Evolutionary conservation across 2,329 filamentous ascomycete species (phyloP).

Genomic region (Sclerotinia minor): DNA sequence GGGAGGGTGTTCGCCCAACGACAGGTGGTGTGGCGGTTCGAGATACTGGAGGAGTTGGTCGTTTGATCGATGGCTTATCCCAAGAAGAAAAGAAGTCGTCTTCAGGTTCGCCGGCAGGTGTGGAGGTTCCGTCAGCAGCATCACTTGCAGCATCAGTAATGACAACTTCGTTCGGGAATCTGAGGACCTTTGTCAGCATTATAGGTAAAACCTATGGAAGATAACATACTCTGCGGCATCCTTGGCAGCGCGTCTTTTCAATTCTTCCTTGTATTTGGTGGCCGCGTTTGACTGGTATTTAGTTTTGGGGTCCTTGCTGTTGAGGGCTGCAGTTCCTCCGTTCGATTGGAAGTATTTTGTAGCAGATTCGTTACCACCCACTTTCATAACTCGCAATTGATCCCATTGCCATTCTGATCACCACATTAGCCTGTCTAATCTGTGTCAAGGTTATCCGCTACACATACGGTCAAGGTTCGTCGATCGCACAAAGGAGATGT

Average conservation of each 20-base stretch:
- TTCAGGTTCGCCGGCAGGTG: slow-evolving; percentile 76
- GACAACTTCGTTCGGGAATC: slow-evolving; percentile 81
- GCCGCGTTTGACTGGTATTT: slow-evolving; percentile 96
- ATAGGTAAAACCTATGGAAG: not conserved
- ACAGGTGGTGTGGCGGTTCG: slow-evolving; percentile 83
- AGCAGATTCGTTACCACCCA: slow-evolving; percentile 95
- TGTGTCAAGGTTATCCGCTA: slow-evolving; percentile 28
- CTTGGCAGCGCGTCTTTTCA: slow-evolving; percentile 78
- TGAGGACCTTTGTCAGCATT: slow-evolving; percentile 46
- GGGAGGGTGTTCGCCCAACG: slow-evolving; percentile 79
- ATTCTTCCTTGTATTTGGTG: slow-evolving; percentile 95
- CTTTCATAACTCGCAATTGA: slow-evolving; percentile 95
- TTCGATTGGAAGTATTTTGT: slow-evolving; percentile 98
- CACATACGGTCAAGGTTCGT: slow-evolving; percentile 95
- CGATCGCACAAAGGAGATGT: slow-evolving; percentile 98
- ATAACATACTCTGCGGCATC: slow-evolving; percentile 77
- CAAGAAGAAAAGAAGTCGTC: slow-evolving; percentile 99
- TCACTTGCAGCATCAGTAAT: slow-evolving; percentile 70
- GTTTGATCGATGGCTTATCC: slow-evolving; percentile 97
- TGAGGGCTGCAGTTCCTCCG: slow-evolving; percentile 87
- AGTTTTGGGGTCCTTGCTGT: slow-evolving; percentile 93
- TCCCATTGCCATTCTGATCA: slow-evolving; percentile 94
- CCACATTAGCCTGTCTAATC: slow-evolving; percentile 33
- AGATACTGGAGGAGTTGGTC: slow-evolving; percentile 89
- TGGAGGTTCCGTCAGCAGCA: slow-evolving; percentile 64